Percentiles rank a stretch among this genome's conserved stretches.
Evolutionary conservation across 2,329 filamentous ascomycete species (phyloP).

Genomic region (Dactylellina leptospora): DNA sequence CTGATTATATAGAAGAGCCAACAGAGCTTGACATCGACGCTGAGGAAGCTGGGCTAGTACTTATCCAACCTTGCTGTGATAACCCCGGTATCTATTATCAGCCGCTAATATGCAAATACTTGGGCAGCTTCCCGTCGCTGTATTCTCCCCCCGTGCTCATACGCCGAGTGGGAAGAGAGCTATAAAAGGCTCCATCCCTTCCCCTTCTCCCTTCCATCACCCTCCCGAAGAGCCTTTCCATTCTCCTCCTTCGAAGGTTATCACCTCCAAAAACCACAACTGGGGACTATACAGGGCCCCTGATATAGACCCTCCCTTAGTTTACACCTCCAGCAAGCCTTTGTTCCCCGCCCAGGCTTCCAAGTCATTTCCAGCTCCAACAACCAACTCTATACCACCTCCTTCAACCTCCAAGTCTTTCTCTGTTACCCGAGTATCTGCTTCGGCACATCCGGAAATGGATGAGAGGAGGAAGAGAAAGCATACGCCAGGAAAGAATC

Average conservation of each 20-base stretch:
- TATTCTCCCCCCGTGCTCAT: background rate
- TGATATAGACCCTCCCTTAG: slow-evolving; percentile 8
- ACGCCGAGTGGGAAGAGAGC: background rate
- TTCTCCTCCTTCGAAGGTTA: slow-evolving; percentile 24
- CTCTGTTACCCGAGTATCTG: background rate
- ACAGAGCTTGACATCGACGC: slow-evolving; percentile 38
- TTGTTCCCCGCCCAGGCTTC: background rate
- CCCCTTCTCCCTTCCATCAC: background rate
- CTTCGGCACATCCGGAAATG: background rate
- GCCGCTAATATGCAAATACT: background rate
- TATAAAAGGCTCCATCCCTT: background rate
- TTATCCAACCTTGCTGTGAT: background rate
- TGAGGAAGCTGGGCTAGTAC: slow-evolving; percentile 26
- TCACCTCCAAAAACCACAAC: slow-evolving; percentile 31
- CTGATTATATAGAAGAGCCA: slow-evolving; percentile 24
- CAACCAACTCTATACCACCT: background rate
- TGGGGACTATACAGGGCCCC: slow-evolving; percentile 31
- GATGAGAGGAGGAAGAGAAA: slow-evolving; percentile 33
- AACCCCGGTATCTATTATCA: background rate
- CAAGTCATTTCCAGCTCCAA: background rate
- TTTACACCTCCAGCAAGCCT: slow-evolving; percentile 10
- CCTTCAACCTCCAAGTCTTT: slow-evolving; percentile 3
- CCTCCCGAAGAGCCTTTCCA: background rate
- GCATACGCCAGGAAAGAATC: background rate
- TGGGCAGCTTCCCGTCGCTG: slow-evolving; percentile 16